Conservation (phyloP, 202 grass and related monocot species). For the Panicum virgatum region DNA sequence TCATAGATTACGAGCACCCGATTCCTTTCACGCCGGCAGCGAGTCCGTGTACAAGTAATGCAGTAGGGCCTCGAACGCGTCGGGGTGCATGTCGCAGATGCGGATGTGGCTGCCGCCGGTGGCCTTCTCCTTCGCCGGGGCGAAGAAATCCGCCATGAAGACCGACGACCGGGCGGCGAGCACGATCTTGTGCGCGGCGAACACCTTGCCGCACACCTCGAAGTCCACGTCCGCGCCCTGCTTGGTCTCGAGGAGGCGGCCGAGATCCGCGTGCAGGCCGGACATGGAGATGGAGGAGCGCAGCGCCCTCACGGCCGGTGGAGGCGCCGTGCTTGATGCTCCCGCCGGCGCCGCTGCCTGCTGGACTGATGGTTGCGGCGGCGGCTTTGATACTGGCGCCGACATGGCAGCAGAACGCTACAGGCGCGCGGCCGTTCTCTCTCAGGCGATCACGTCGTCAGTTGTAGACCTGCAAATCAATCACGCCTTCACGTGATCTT, state of each 20-base stretch:
- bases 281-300: not conserved
- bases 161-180: constrained; percentile 23
- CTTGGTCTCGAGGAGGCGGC: not conserved
- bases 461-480: too few species aligned
- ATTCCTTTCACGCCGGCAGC: too few species aligned
- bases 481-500: too few species aligned
- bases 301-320: not conserved
- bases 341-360: not conserved
- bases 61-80: not conserved
- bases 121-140: not conserved
- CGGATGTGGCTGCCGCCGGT: not conserved
- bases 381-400: not conserved
- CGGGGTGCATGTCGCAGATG: not conserved
- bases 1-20: too few species aligned
- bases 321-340: not conserved
- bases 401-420: not conserved
- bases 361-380: not conserved
- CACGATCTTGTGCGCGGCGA: constrained; percentile 13
- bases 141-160: constrained; percentile 13
- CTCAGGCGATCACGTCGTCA: not conserved
- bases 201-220: not conserved
- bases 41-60: constrained; percentile 6
- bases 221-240: not conserved
- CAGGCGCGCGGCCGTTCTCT: too few species aligned
- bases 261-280: not conserved